Conservation (phyloP, 805 yeast genomes). For the Teunomyces stri region DNA sequence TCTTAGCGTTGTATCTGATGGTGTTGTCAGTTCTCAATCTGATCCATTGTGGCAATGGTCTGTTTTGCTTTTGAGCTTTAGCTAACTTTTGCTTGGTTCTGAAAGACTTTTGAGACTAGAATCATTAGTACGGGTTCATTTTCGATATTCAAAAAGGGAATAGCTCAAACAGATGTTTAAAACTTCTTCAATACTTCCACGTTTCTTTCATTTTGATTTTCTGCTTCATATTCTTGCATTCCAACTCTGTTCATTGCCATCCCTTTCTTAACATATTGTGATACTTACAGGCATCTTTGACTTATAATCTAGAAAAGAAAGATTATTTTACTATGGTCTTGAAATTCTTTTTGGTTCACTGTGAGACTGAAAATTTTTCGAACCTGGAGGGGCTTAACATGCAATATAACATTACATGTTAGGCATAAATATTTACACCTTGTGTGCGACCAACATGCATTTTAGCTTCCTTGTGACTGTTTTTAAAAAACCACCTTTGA, state of each 20-base stretch:
- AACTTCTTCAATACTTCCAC: too few relatives aligned
- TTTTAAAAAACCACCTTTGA: too few relatives aligned
- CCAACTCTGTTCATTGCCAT: background rate
- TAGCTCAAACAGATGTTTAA: too few relatives aligned
- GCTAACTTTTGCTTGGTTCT: conserved; percentile 97
- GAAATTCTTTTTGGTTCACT: conserved; percentile 3
- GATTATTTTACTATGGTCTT: conserved; percentile 5
- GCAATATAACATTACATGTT: background rate
- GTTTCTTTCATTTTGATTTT: background rate
- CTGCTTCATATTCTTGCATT: background rate
- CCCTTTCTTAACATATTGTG: conserved; percentile 2
- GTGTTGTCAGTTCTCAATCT: conserved; percentile 97
- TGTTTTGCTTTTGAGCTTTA: conserved; percentile 98
- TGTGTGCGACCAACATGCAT: background rate
- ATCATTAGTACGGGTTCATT: conserved; percentile 26
- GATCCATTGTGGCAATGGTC: conserved; percentile 99
- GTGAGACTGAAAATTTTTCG: conserved; percentile 10
- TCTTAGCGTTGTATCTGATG: conserved; percentile 98
- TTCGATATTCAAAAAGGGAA: too few relatives aligned
- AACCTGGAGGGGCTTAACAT: background rate
- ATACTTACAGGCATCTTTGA: conserved; percentile 46
- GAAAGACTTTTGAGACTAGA: conserved; percentile 90
- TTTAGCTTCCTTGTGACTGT: background rate
- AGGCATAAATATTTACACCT: background rate
- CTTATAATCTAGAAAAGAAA: conserved; percentile 11